phyloP scores from a whole-genome alignment of 1,284 basidiomycete genomes.

The Vanrija pseudolonga region DNA sequence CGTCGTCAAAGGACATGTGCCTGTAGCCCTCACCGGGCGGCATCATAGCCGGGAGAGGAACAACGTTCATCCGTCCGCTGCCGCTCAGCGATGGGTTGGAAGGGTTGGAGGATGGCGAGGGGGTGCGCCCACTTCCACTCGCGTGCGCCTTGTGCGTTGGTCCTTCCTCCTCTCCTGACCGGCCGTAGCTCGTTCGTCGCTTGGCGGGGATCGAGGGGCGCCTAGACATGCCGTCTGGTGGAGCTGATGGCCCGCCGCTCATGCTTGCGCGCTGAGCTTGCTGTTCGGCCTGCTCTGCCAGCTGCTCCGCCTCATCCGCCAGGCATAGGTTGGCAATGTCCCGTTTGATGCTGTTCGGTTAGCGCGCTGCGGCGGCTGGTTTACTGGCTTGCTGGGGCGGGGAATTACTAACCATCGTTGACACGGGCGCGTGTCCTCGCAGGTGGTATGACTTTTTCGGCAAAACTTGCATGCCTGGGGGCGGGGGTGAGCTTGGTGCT shows the following conservation, averaged over 20 bases:
- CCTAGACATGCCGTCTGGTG: background rate
- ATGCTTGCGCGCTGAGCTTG: slow-evolving; percentile 5
- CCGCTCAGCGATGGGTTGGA: too few species aligned
- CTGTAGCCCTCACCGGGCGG: too few species aligned
- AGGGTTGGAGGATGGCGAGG: too few species aligned
- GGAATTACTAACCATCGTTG: slow-evolving; percentile 15
- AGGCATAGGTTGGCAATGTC: slow-evolving; percentile 20
- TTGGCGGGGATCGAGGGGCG: slow-evolving; percentile 10
- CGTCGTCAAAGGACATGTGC: too few species aligned
- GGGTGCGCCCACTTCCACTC: too few species aligned
- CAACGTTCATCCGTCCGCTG: too few species aligned
- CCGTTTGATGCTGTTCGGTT: slow-evolving; percentile 13
- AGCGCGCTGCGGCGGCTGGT: background rate
- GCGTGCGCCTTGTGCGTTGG: too few species aligned
- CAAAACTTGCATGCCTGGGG: slow-evolving; percentile 20
- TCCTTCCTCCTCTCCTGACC: too few species aligned
- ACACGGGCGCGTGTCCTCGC: slow-evolving; percentile 18
- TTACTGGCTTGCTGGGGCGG: too few species aligned
- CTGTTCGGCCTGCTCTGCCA: slow-evolving; percentile 16
- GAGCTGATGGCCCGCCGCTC: too few species aligned
- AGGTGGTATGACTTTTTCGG: slow-evolving; percentile 18
- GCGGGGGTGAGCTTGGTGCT: background rate
- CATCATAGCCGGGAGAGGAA: too few species aligned
- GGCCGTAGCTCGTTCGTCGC: background rate
- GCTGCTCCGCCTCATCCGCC: slow-evolving; percentile 16